Evolutionary conservation across 306 rosid genomes (phyloP), one percentile per base, ranked within the genome.

Genomic region (Betula pendula): DNA sequence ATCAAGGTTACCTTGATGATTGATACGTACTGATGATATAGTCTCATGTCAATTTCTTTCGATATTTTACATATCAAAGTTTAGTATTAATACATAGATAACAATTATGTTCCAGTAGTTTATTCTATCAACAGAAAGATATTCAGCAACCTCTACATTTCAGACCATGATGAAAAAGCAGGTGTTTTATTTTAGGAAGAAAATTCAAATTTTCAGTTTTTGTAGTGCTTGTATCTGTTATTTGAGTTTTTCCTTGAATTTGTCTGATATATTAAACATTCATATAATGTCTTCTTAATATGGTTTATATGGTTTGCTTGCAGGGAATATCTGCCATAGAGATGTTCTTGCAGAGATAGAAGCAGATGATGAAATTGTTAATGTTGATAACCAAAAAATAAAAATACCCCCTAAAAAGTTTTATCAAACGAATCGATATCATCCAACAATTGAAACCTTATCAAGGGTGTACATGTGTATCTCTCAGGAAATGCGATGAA

Each of bases 401-500:
- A n/a, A n/a, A n/a, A n/a, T n/a, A n/a, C n/a, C n/a, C n/a, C n/a
- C n/a, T n/a, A n/a, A n/a, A n/a, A n/a, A n/a, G n/a, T n/a, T n/a
- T n/a, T n/a, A n/a, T n/a, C n/a, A n/a, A n/a, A n/a, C n/a, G n/a
- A n/a, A n/a, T n/a, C n/a, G n/a, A n/a, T n/a, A n/a, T 22, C 43
- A 20, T 12, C 66, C 51, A 47, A 27, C 31, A 24, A 22, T 14
- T 60, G 4, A 5, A 33, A n/a, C 15, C 25, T 47, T 70, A 29
- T 9, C 51, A 43, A 27, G 25, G 58, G 47, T 19, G 25, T 70
- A 29, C 33, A 27, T 70, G 40, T 50, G 33, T 95, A 90, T 84
- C 99, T 95, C 19, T 90, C 97, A 5, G 99, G 99, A 60, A 95
- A 95, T 77, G 73, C 78, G 24, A 90, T 95, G 97, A 90, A 88